Evolutionary conservation across 495 filamentous ascomycete species (phyloP), one percentile per base, ranked within the genome.

Genomic region (Evansstolkia leycettana): DNA sequence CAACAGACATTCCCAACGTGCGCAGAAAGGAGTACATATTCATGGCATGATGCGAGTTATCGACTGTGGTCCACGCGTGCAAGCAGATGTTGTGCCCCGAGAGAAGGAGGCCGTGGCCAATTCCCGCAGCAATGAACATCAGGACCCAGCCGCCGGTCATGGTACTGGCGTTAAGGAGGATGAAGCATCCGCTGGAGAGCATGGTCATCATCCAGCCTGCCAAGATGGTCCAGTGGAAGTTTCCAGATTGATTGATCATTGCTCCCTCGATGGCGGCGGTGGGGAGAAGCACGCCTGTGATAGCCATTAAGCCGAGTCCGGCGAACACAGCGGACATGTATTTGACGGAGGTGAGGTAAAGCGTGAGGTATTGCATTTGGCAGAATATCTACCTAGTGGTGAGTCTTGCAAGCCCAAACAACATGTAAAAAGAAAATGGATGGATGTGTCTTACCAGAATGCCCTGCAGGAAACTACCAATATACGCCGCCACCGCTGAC

Each of bases 271-370:
- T 39, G 17, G 71, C 50, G 7, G 62, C 57, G 7, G 67, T 60
- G 7, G 65, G 57, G 2, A 67, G 50, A 0, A 71, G 58, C 0
- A 69, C 57, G 12, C 57, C 57, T 5, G 52, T 49, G 18, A 65
- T 34, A 17, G 55, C 48, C 4, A 83, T 64, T 4, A 83, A 44
- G 1, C 72, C 64, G 3, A 84, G 54, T 7, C 79, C 78, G 1
- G 76, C 55, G 2, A 75, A 39, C 5, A 73, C 70, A 0, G 72
- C 60, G 0, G 60, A 53, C 31, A 67, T 61, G 32, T 59, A 68
- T 36, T 73, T 71, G 17, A 80, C 66, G 7, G 72, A 67, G 34
- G 74, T 57, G 46, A 77, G 78, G 51, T 78, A 85, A 15, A 86
- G 60, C 0, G 78, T 67, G 19, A 78, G 53, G 34, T 71, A 78